Conservation (phyloP, 257 asterid species). For the Verbascum thapsus region DNA sequence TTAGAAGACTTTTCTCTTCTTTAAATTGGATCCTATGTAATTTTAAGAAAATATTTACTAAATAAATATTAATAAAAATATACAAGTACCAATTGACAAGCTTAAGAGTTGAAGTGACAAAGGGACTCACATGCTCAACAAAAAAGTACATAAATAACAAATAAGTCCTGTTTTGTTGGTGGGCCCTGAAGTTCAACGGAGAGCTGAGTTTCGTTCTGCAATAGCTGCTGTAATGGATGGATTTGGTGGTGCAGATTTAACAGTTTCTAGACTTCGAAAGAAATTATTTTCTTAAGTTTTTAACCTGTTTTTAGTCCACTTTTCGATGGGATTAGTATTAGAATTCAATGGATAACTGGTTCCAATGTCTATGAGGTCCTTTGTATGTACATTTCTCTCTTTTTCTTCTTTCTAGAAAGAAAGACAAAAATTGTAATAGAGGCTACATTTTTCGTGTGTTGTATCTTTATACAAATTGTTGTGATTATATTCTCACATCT, state of each 20-base stretch:
- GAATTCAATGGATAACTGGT: not conserved
- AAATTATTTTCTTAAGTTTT: conserved; percentile 35
- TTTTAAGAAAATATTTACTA: too few relatives aligned
- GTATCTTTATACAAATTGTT: too few relatives aligned
- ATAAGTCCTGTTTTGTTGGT: too few relatives aligned
- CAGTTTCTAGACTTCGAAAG: conserved; percentile 57
- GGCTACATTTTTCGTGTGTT: too few relatives aligned
- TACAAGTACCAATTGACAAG: too few relatives aligned
- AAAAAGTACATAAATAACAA: too few relatives aligned
- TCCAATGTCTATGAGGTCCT: not conserved
- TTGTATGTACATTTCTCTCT: not conserved
- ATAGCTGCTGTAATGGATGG: conserved; percentile 73
- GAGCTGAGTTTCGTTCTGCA: conserved; percentile 81
- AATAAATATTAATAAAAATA: too few relatives aligned
- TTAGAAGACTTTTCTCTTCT: too few relatives aligned
- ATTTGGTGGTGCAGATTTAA: conserved; percentile 83
- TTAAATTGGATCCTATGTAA: too few relatives aligned
- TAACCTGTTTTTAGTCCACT: not conserved
- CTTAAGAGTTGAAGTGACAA: too few relatives aligned
- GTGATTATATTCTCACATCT: too few relatives aligned
- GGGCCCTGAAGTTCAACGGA: conserved; percentile 57
- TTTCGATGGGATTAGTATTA: not conserved
- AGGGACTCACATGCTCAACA: too few relatives aligned
- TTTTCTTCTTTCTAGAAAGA: not conserved
- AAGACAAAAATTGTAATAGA: not conserved